Evolutionary conservation across 441 rosid genomes (phyloP).

Genomic region (Corymbia citriodora): DNA sequence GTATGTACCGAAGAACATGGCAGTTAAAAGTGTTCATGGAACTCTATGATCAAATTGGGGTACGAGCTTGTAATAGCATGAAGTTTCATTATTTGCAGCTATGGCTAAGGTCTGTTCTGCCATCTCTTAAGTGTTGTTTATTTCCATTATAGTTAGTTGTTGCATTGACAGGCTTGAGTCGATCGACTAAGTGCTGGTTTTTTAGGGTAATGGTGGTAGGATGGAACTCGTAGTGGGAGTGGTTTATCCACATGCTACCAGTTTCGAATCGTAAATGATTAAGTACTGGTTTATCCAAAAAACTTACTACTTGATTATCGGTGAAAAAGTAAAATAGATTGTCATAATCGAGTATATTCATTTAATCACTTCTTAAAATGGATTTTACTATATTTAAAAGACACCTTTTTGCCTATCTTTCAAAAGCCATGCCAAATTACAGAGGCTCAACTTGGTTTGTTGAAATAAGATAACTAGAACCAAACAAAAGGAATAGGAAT

Average conservation of each 20-base stretch:
- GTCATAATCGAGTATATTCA: no score
- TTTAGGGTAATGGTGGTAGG: not conserved
- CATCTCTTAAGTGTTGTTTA: not conserved
- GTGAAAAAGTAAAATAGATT: not conserved
- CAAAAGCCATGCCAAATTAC: no score
- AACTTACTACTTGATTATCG: no score
- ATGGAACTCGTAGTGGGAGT: not conserved
- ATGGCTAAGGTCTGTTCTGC: not conserved
- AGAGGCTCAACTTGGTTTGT: no score
- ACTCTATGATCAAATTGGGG: not conserved
- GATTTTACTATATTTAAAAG: no score
- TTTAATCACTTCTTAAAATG: no score
- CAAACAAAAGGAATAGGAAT: no score
- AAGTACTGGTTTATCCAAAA: no score
- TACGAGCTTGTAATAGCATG: not conserved
- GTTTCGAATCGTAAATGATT: not conserved
- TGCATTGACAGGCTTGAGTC: not conserved
- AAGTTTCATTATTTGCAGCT: not conserved
- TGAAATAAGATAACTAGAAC: no score
- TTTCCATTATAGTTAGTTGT: not conserved
- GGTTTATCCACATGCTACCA: not conserved
- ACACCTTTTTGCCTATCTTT: no score
- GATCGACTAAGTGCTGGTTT: not conserved
- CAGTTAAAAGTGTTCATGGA: not conserved
- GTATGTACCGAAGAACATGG: not conserved